Conservation (phyloP, 2,329 filamentous ascomycete genomes). For the Chaetomiaceae sp. region DNA sequence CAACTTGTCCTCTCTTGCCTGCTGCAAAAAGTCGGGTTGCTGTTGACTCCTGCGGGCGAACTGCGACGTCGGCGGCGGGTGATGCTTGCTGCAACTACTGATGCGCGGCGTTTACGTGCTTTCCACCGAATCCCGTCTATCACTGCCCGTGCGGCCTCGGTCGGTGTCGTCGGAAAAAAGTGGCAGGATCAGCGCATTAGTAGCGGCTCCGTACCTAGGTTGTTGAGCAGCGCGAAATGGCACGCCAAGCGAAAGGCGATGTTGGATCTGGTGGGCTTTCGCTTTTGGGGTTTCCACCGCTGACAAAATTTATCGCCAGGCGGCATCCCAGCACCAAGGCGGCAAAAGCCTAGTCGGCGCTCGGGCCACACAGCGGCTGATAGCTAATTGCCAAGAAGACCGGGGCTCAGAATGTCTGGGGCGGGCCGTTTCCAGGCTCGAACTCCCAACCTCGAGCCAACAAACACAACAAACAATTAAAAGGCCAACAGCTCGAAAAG, state of each 20-base stretch:
- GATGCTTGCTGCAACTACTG: neutral
- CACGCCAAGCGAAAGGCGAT: slow-evolving; percentile 20
- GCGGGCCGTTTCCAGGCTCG: neutral
- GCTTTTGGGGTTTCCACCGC: slow-evolving; percentile 4
- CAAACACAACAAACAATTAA: neutral
- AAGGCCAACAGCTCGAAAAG: neutral
- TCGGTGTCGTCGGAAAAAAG: neutral
- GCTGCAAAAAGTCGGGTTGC: neutral
- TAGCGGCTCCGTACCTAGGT: neutral
- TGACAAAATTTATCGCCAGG: slow-evolving; percentile 13
- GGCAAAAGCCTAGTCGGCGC: slow-evolving; percentile 1
- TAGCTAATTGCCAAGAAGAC: neutral
- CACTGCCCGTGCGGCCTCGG: neutral
- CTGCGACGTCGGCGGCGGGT: neutral
- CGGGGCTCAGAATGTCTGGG: neutral
- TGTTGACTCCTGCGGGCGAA: neutral
- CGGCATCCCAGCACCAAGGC: neutral
- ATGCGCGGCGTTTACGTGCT: neutral
- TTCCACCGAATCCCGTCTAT: neutral
- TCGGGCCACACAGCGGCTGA: slow-evolving; percentile 2
- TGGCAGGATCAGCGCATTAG: slow-evolving; percentile 7
- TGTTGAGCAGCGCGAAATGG: slow-evolving; percentile 11
- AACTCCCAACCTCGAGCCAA: too few relatives aligned
- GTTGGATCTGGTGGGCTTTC: slow-evolving; percentile 10
- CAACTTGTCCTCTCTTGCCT: neutral